Evolutionary conservation across 164 flowering plant species (phyloP), one percentile per base, ranked within the genome.

Genomic region (Aristolochia californica): DNA sequence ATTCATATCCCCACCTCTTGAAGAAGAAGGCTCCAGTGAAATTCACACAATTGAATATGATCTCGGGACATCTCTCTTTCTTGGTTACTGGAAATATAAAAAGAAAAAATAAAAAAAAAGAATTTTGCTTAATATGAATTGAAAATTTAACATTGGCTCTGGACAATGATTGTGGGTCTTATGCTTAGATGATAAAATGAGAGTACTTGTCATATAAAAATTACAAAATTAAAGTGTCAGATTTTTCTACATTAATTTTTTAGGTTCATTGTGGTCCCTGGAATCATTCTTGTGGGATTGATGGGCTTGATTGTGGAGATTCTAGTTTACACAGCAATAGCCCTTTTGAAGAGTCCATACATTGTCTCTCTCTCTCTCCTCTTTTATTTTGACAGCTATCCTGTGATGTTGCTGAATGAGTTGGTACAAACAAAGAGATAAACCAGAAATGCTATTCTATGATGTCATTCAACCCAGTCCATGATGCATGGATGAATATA

Each of bases 211-310:
- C n/a, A 17, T 47, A 47, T 47, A n/a, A n/a, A n/a, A n/a, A n/a
- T n/a, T n/a, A n/a, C n/a, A n/a, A n/a, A n/a, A n/a, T n/a, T n/a
- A n/a, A n/a, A n/a, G n/a, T n/a, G n/a, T n/a, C n/a, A n/a, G n/a
- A n/a, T n/a, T n/a, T n/a, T n/a, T n/a, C n/a, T n/a, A n/a, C n/a
- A 8, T 17, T 5, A 47, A 47, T 16, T 17, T 5, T 71, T 70
- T 77, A 93, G 98, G 79, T 77, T 87, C 21, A 62, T 87, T 61
- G 84, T 83, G 64, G 78, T 93, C 12, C 97, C 97, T 3, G 95
- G 74, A 43, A 80, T 82, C 72, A 75, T 89, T 16, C 47, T 78
- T 22, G 90, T 77, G 61, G 97, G 88, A 51, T 38, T 89, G 27
- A 20, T 83, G 72, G 99, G 97, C 20, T 70, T 93, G 23, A 62